Base-by-base conservation (phyloP, 1,139 yeast genomes). In the Suhomyces taliae region DNA sequence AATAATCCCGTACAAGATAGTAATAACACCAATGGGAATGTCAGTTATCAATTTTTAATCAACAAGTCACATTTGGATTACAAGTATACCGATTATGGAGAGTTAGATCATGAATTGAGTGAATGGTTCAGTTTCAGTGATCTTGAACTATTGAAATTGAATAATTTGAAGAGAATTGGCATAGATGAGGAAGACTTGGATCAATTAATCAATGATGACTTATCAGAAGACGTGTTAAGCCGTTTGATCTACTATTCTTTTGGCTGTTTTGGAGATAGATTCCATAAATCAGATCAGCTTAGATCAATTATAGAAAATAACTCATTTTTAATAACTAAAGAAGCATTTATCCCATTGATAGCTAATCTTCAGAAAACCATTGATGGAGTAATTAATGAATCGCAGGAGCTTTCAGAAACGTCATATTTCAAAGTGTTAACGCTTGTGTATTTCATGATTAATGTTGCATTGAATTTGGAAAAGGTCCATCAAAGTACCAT, bases 41-140 rank as follows among this genome's bases (percentile, higher is more conserved):
- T 48, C 37, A 53, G 55, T 27, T 57, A 55, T 35, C 74, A 61
- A 43, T 71, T 72, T 44, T 58, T 73, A 34, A 57, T 68, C 15
- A 69, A 69, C 27, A 69, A 69, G 46, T 63, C 66, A 19, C 69
- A 66, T 46, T 58, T 87, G n/a, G 66, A 74, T 2, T 85, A 80
- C 65, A 62, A 69, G 2, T 69, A 76, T 49, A 46, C 59, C 10
- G 86, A 82, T 48, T 57, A 60, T 27, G 70, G 69, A 6, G 56
- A 61, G 0, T 64, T 84, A 27, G 61, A 61, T 10, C 63, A 66
- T 6, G 90, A 85, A 53, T 52, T 85, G 19, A 70, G 74, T 37
- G 85, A 83, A 43, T 86, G 95, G 95, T 86, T 86, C 56, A 70
- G 79, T 6, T 59, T 60, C 37, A 64, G 71, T 40, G 93, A 86